Evolutionary conservation across 176 grass and related monocot genomes (phyloP).

Genomic region (Carex scoparia): DNA sequence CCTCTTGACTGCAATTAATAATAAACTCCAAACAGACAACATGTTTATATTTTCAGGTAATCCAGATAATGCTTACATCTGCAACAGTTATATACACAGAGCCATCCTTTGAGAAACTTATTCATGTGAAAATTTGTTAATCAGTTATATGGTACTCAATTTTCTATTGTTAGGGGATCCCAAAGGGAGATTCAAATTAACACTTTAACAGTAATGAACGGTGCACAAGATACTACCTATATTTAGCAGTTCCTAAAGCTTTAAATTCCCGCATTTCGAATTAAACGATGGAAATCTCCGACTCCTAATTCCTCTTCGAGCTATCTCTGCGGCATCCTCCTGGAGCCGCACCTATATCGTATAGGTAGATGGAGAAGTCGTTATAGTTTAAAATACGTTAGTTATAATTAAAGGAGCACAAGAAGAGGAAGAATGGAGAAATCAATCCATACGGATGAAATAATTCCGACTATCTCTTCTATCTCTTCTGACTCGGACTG

Average conservation of each 20-base stretch:
- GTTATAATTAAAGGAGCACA: conserved; percentile 14
- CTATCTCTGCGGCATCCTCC: conserved; percentile 23
- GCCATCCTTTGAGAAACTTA: neutral
- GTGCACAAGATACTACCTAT: conserved; percentile 9
- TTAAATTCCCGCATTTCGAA: neutral
- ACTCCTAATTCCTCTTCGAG: conserved; percentile 6
- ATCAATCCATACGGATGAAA: conserved; percentile 1
- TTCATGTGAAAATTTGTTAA: neutral
- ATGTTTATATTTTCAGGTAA: neutral
- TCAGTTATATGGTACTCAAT: neutral
- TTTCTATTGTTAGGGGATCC: conserved; percentile 25
- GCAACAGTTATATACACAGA: neutral
- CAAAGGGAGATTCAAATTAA: conserved; percentile 22
- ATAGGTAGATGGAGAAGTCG: conserved; percentile 3
- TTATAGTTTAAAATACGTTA: neutral
- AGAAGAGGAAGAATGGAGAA: conserved; percentile 23
- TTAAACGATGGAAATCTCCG: neutral
- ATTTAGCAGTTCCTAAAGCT: conserved; percentile 13
- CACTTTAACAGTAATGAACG: conserved; percentile 15
- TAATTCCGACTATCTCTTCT: conserved; percentile 12
- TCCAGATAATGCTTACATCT: neutral
- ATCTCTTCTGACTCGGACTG: neutral
- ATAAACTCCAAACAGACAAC: neutral
- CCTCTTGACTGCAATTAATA: neutral
- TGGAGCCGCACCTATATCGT: conserved; percentile 19